A percentile compares a stretch with the other conserved stretches of the same genome.
Evolutionary conservation across 371 early-diverging fungal species (phyloP).

Genomic region (Mucor sp.): DNA sequence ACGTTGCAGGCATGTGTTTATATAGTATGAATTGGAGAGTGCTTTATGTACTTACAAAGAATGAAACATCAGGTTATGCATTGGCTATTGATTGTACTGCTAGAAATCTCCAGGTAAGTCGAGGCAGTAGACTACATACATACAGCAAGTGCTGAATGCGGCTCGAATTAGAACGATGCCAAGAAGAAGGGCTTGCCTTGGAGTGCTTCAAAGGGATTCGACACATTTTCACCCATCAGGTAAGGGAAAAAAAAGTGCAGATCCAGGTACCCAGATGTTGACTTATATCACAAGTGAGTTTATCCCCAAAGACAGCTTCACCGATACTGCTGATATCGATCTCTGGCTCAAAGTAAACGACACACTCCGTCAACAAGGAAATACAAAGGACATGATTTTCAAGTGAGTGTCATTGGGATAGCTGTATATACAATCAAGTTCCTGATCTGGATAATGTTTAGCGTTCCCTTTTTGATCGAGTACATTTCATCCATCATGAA

Average conservation of each 20-base stretch:
- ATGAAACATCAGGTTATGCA: conserved; percentile 68
- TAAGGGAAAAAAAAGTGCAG: conserved; percentile 13
- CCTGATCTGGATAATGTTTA: conserved; percentile 3
- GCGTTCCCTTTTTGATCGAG: conserved; percentile 75
- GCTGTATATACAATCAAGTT: not conserved
- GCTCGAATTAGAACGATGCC: conserved; percentile 67
- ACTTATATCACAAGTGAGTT: conserved; percentile 58
- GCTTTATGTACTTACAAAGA: not conserved
- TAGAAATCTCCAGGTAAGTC: conserved; percentile 73
- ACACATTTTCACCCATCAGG: conserved; percentile 93
- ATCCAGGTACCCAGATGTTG: not conserved
- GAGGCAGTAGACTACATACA: not conserved
- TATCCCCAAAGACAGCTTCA: conserved; percentile 72
- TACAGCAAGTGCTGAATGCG: too few relatives aligned
- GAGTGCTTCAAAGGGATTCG: conserved; percentile 94
- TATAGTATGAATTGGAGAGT: not conserved
- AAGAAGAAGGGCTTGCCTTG: conserved; percentile 89
- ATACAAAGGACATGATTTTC: conserved; percentile 93
- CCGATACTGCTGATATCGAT: conserved; percentile 74
- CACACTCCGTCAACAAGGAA: conserved; percentile 78
- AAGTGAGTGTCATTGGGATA: conserved; percentile 42
- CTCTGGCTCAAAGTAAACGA: conserved; percentile 86
- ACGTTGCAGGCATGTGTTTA: conserved; percentile 59
- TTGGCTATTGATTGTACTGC: conserved; percentile 94
- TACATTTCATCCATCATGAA: conserved; percentile 85